These are phyloP conservation scores for Buddleja alternifolia DNA, from an alignment of 257 asterid species.

Conservation along the genomic window DNA sequence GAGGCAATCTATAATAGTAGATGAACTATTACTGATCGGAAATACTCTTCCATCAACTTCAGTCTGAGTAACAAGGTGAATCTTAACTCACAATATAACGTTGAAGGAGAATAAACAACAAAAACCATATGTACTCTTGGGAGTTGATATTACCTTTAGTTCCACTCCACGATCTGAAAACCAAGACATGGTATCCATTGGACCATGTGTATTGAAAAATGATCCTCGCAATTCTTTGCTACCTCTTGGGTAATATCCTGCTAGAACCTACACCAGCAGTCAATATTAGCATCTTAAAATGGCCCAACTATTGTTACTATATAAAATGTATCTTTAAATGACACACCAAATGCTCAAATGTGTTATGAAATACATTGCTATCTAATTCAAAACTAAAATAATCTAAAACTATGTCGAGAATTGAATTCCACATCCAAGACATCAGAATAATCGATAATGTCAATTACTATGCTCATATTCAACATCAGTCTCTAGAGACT, in stretches of 20 bases:
- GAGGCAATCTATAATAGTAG: conserved; percentile 82
- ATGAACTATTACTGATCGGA: conserved; percentile 82
- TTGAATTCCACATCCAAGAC: background rate
- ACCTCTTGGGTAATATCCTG: conserved; percentile 93
- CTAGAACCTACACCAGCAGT: conserved; percentile 57
- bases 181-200: conserved; percentile 92
- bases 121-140: conserved; percentile 6
- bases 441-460: background rate
- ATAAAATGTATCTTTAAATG: conserved; percentile 4
- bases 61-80: conserved; percentile 53
- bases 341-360: background rate
- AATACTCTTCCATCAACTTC: conserved; percentile 95
- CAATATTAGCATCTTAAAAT: conserved; percentile 21
- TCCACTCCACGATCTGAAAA: conserved; percentile 79
- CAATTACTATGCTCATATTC: too few relatives aligned
- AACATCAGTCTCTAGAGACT: too few relatives aligned
- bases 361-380: background rate
- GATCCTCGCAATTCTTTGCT: conserved; percentile 90
- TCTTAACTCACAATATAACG: conserved; percentile 17
- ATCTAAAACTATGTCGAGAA: background rate
- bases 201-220: conserved; percentile 80
- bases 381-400: conserved; percentile 18
- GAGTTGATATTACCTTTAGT: conserved; percentile 57
- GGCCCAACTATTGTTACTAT: conserved; percentile 1
- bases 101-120: conserved; percentile 6